Evolutionary conservation across 805 yeast species (phyloP).

Genomic region (Isabelozyma pseudorhagii): DNA sequence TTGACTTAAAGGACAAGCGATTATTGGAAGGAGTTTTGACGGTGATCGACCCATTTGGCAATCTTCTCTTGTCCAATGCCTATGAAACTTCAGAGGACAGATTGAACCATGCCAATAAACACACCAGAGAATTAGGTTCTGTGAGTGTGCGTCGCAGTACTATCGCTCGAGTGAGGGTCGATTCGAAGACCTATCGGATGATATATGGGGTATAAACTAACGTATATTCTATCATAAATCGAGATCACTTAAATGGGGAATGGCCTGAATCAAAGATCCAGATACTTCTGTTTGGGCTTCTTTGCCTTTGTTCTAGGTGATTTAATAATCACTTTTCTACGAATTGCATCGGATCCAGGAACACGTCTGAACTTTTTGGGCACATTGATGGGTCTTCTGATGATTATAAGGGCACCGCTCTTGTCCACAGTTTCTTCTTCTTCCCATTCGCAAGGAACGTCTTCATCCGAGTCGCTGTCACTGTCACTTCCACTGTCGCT

Average conservation of each 20-base stretch:
- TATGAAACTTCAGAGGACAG: slow-evolving; percentile 29
- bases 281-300: background rate
- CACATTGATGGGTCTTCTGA: slow-evolving; percentile 16
- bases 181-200: slow-evolving; percentile 11
- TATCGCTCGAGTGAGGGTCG: slow-evolving; percentile 26
- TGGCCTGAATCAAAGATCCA: background rate
- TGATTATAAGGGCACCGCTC: slow-evolving; percentile 12
- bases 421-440: slow-evolving; percentile 16
- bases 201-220: slow-evolving; percentile 1
- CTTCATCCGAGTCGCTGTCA: slow-evolving; percentile 3
- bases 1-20: slow-evolving; percentile 28
- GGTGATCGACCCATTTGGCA: slow-evolving; percentile 43
- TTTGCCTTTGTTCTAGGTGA: slow-evolving; percentile 2
- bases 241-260: too few relatives aligned
- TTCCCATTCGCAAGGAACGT: slow-evolving; percentile 17
- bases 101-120: slow-evolving; percentile 15
- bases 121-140: slow-evolving; percentile 44
- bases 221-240: too few relatives aligned
- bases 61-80: slow-evolving; percentile 33
- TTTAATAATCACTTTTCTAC: slow-evolving; percentile 10
- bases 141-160: slow-evolving; percentile 51
- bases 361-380: slow-evolving; percentile 8
- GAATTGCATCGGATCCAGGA: slow-evolving; percentile 4
- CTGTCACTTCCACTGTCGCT: slow-evolving; percentile 4
- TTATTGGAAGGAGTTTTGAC: slow-evolving; percentile 36